Percentiles rank a stretch among this genome's conserved stretches.
These are phyloP conservation scores for Austroboletus niveus DNA, from an alignment of 1,284 basidiomycete genomes.

Conservation along the genomic window DNA sequence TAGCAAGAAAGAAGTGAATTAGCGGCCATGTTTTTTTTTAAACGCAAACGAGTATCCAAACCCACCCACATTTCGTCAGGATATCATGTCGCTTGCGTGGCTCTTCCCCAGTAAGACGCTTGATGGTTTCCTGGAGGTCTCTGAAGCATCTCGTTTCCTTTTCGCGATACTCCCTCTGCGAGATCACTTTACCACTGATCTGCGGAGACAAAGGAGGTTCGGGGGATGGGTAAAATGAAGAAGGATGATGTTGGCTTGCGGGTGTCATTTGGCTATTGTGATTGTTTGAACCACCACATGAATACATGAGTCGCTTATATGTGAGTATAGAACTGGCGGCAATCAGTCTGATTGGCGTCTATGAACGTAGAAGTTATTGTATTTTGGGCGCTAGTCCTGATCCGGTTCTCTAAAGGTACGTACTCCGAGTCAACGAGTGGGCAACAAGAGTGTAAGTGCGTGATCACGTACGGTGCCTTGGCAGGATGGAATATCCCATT, in stretches of 20 bases:
- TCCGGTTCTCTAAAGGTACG: not conserved
- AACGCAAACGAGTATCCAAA: not conserved
- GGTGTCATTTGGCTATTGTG: not conserved
- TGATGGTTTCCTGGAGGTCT: conserved; percentile 13
- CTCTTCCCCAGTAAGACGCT: conserved; percentile 14
- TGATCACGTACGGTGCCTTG: not conserved
- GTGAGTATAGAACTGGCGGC: not conserved
- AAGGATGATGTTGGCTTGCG: not conserved
- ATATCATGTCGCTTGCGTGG: conserved; percentile 22
- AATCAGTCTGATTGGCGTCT: not conserved
- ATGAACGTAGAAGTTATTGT: too few relatives aligned
- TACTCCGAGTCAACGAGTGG: too few relatives aligned
- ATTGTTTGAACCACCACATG: too few relatives aligned
- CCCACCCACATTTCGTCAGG: conserved; percentile 12
- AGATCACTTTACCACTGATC: conserved; percentile 5
- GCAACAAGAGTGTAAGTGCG: not conserved
- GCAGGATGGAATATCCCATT: not conserved
- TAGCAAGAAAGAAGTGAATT: not conserved
- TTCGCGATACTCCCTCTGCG: conserved; percentile 22
- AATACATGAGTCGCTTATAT: not conserved
- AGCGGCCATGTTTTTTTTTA: not conserved
- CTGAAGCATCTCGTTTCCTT: conserved; percentile 19
- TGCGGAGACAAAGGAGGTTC: not conserved
- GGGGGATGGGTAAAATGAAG: not conserved
- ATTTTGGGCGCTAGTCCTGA: too few relatives aligned